A percentile compares a stretch with the other conserved stretches of the same genome.
phyloP scores from a whole-genome alignment of 805 yeast species.

The Yarrowia divulgata region DNA sequence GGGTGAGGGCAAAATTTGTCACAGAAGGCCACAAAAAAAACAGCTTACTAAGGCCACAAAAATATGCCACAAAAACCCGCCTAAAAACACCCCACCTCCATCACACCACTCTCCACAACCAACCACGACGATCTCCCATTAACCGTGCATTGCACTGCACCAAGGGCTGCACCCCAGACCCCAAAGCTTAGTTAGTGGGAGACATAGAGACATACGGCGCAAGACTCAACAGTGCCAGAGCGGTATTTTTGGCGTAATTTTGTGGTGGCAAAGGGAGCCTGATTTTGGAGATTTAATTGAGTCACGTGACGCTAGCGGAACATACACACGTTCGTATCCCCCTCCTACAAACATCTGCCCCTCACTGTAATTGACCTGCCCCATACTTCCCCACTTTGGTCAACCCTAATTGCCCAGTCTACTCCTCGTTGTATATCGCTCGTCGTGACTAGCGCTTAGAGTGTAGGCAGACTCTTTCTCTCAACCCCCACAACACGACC shows the following conservation, averaged over 20 bases:
- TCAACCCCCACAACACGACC: not conserved
- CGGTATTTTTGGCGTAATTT: too few relatives aligned
- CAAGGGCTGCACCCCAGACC: slow-evolving; percentile 25
- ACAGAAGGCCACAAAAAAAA: too few relatives aligned
- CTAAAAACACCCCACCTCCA: not conserved
- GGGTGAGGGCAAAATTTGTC: too few relatives aligned
- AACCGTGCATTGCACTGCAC: slow-evolving; percentile 36
- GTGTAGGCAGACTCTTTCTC: not conserved
- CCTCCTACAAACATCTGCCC: too few relatives aligned
- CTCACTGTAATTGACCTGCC: not conserved
- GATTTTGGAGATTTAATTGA: too few relatives aligned
- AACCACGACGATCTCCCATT: not conserved
- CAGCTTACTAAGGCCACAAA: too few relatives aligned
- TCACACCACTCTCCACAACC: too few relatives aligned
- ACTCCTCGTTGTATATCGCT: slow-evolving; percentile 3
- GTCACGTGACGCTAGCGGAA: too few relatives aligned
- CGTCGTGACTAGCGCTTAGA: not conserved
- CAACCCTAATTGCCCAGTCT: not conserved
- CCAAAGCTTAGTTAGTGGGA: not conserved
- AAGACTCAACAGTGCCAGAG: too few relatives aligned
- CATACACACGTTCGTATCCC: too few relatives aligned
- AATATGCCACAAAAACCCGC: too few relatives aligned
- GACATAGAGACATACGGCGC: not conserved
- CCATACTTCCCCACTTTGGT: slow-evolving; percentile 1
- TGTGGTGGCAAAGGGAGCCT: too few relatives aligned